Evolutionary conservation across 1,284 basidiomycete genomes (phyloP).

Genomic region (Ceratobasidium sp.): DNA sequence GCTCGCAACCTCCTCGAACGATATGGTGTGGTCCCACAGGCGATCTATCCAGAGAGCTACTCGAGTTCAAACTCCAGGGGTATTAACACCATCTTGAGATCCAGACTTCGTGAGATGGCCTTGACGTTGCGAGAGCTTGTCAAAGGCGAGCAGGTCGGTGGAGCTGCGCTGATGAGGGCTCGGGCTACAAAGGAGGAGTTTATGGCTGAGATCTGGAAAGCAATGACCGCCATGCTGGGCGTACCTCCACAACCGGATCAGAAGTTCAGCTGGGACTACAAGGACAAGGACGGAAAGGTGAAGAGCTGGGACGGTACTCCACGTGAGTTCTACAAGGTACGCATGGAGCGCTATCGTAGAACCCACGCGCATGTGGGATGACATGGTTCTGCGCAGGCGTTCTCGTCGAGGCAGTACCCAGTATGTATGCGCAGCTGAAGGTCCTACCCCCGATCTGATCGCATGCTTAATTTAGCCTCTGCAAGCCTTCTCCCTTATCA

Average conservation of each 20-base stretch:
- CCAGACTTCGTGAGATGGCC: constrained; percentile 90
- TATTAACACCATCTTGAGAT: constrained; percentile 82
- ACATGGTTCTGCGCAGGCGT: constrained; percentile 47
- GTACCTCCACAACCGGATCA: constrained; percentile 77
- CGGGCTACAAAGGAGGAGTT: constrained; percentile 65
- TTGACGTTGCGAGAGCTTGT: constrained; percentile 77
- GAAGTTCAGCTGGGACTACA: constrained; percentile 87
- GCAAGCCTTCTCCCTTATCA: constrained; percentile 89
- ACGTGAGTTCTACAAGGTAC: constrained; percentile 71
- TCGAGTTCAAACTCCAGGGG: constrained; percentile 78
- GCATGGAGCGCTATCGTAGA: neutral
- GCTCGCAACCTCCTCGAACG: constrained; percentile 83
- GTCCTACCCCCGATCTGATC: neutral
- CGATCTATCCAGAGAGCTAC: constrained; percentile 84
- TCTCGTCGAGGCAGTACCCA: constrained; percentile 63
- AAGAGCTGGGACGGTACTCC: constrained; percentile 82
- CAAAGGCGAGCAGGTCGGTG: constrained; percentile 61
- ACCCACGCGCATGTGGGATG: neutral
- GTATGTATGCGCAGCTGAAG: constrained; percentile 52
- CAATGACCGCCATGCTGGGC: constrained; percentile 86
- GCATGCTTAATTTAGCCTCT: constrained; percentile 51
- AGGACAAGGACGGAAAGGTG: constrained; percentile 81
- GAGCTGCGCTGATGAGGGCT: constrained; percentile 20
- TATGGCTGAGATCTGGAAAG: constrained; percentile 85
- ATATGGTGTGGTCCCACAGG: constrained; percentile 85